Evolutionary conservation across 2,329 filamentous ascomycete genomes (phyloP), one percentile per base, ranked within the genome.

Genomic region (Colletotrichum phormii): DNA sequence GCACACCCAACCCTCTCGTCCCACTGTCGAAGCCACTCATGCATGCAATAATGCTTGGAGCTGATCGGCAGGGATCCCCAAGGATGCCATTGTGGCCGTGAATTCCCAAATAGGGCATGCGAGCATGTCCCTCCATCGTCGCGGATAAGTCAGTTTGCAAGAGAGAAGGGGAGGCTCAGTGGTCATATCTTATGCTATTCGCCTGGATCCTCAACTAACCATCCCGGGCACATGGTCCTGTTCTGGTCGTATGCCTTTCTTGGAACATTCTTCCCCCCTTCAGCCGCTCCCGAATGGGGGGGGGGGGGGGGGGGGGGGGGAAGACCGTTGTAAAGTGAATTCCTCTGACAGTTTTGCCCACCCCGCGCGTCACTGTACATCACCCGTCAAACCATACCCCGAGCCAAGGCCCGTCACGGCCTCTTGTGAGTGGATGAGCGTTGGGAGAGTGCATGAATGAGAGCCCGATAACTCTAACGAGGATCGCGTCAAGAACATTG

Each of bases 11-110:
- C 70, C 64, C 64, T 69, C 59, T 69, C 59, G 65, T 72, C 65
- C 61, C 71, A 73, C 62, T 29, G 61, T 57, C 67, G 57, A 71
- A 31, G 67, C 57, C 62, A 67, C 67, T 71, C 67, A 73, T 73
- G 71, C 71, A 72, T 73, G 68, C 71, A 49, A 73, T 59, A 29
- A 73, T 73, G 67, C 71, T 63, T 72, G 67, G 35, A 55, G 71
- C 49, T 49, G 71, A 72, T 72, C 71, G 37, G 60, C 71, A 72
- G 66, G 71, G 66, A 54, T 72, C 54, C 66, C 70, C 66, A 65
- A 70, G 66, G 42, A 64, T 64, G 71, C 66, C 60, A 61, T 51
- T 15, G 58, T 35, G 59, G 65, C n/a, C 59, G 53, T 60, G 58
- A 37, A 37, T 37, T 65, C 53, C 66, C 42, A 58, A 65, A 58